Conservation (phyloP, 768 basidiomycete species). For the Macrolepiota dolichaula region DNA sequence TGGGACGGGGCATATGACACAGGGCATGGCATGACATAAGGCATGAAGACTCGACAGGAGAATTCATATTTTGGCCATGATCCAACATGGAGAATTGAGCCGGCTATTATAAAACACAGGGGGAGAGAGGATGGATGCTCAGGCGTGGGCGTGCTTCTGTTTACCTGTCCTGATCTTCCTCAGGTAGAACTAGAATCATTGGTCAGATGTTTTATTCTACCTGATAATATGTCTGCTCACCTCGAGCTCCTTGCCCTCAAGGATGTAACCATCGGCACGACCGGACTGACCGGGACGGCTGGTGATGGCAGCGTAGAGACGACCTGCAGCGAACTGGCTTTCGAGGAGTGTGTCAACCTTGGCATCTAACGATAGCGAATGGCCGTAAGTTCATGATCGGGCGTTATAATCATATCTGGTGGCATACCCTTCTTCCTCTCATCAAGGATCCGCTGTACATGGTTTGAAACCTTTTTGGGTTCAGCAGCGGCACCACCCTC, state of each 20-base stretch:
- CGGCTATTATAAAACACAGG: slow-evolving; percentile 11
- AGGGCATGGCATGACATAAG: slow-evolving; percentile 4
- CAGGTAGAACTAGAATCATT: slow-evolving; percentile 74
- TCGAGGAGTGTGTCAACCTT: slow-evolving; percentile 92
- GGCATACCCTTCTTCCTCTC: slow-evolving; percentile 85
- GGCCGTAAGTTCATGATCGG: not conserved
- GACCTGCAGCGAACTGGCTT: slow-evolving; percentile 88
- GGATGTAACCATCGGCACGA: slow-evolving; percentile 93
- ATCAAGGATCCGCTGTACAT: slow-evolving; percentile 82
- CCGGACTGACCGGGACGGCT: slow-evolving; percentile 97
- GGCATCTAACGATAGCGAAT: slow-evolving; percentile 48
- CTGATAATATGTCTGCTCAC: slow-evolving; percentile 36
- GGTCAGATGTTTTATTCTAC: not conserved
- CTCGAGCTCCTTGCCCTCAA: slow-evolving; percentile 99
- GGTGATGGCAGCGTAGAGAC: slow-evolving; percentile 90
- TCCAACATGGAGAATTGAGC: slow-evolving; percentile 16
- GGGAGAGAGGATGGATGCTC: slow-evolving; percentile 13
- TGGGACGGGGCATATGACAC: slow-evolving; percentile 5
- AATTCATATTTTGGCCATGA: slow-evolving; percentile 16
- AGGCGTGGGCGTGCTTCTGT: slow-evolving; percentile 84
- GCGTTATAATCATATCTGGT: not conserved
- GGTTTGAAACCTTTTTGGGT: slow-evolving; percentile 82
- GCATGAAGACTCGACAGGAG: slow-evolving; percentile 2
- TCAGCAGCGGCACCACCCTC: slow-evolving; percentile 42
- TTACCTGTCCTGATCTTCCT: slow-evolving; percentile 92